Percentiles rank a stretch among this genome's conserved stretches.
phyloP scores from a whole-genome alignment of 2,329 filamentous ascomycete genomes.

The Cercospora beticola region DNA sequence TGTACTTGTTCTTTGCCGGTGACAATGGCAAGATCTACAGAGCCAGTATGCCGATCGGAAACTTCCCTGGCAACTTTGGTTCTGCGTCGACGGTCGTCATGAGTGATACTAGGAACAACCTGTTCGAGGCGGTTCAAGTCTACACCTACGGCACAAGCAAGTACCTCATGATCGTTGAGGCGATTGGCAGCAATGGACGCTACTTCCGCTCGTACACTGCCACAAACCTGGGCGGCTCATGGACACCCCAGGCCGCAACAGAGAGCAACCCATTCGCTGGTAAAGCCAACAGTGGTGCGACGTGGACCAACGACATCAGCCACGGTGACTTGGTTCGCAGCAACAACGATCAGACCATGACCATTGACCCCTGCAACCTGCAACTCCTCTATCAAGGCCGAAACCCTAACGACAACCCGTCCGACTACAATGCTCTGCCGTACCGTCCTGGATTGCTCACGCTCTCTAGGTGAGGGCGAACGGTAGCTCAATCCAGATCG shows the following conservation, averaged over 20 bases:
- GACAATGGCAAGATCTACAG: constrained; percentile 69
- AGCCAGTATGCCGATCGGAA: constrained; percentile 60
- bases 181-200: constrained; percentile 57
- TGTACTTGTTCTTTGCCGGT: constrained; percentile 68
- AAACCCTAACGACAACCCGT: constrained; percentile 37
- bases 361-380: constrained; percentile 62
- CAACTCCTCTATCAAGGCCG: constrained; percentile 65
- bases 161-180: constrained; percentile 69
- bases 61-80: constrained; percentile 64
- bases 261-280: constrained; percentile 65
- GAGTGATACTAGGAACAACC: constrained; percentile 55
- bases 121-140: constrained; percentile 67
- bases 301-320: constrained; percentile 67
- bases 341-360: constrained; percentile 60
- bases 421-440: constrained; percentile 53
- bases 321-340: constrained; percentile 62
- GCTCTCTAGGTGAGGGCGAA: constrained; percentile 29
- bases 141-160: constrained; percentile 59
- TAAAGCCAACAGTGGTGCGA: constrained; percentile 63
- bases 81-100: constrained; percentile 51
- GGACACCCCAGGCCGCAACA: constrained; percentile 58
- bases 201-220: constrained; percentile 69
- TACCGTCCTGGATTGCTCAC: constrained; percentile 59
- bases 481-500: neutral
- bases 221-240: constrained; percentile 55